These are phyloP conservation scores for Closterium sp. DNA, from an alignment of 139 green algal genomes.

Conservation along the genomic window DNA sequence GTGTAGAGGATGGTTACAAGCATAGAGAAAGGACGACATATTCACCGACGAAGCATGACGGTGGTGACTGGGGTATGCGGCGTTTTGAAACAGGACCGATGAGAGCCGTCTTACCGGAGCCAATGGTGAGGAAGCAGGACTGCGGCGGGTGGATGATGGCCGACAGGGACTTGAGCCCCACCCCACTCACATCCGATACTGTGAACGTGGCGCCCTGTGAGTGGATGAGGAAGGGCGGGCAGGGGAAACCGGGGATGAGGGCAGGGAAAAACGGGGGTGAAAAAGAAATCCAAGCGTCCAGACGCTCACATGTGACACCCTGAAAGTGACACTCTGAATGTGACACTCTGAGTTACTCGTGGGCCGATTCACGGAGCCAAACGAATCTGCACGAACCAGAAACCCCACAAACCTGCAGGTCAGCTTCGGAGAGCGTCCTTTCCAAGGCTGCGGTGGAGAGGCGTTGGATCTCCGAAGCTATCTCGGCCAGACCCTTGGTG, in stretches of 20 bases:
- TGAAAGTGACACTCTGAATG: too few species aligned
- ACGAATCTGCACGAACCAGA: too few species aligned
- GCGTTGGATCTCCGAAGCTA: constrained; percentile 54
- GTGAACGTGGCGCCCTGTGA: constrained; percentile 60
- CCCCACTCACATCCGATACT: constrained; percentile 63
- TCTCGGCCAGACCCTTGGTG: constrained; percentile 50
- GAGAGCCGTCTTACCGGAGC: constrained; percentile 43
- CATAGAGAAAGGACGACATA: background rate
- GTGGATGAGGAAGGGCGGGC: too few species aligned
- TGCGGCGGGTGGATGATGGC: constrained; percentile 66
- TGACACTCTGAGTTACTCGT: too few species aligned
- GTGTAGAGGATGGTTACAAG: background rate
- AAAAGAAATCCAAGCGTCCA: too few species aligned
- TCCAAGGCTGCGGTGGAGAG: constrained; percentile 53
- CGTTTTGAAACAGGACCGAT: too few species aligned
- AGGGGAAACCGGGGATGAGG: too few species aligned
- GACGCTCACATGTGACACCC: too few species aligned
- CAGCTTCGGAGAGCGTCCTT: constrained; percentile 13
- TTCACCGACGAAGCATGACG: too few species aligned
- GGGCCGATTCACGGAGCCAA: too few species aligned
- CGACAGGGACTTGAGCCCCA: constrained; percentile 61
- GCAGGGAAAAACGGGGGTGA: too few species aligned
- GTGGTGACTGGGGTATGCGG: too few species aligned
- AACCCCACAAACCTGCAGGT: background rate
- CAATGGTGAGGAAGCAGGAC: constrained; percentile 59